Evolutionary conservation across 2,329 filamentous ascomycete genomes (phyloP).

Genomic region (Calonectria leucothoes): DNA sequence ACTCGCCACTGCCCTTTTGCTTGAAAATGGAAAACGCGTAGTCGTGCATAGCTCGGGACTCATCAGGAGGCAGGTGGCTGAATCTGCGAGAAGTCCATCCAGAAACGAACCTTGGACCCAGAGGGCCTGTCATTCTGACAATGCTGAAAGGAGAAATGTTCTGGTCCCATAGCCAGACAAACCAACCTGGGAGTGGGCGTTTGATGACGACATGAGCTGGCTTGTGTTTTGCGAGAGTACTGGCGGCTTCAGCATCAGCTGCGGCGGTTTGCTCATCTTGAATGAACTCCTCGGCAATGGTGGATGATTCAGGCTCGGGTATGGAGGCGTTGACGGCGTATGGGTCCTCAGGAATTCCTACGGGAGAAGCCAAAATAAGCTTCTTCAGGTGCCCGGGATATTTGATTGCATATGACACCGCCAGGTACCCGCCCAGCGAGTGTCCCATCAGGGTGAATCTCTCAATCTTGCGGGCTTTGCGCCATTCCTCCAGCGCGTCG

Average conservation of each 20-base stretch:
- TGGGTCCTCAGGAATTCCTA: conserved; percentile 94
- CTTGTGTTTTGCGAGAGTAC: conserved; percentile 54
- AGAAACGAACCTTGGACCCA: conserved; percentile 91
- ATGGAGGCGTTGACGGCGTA: conserved; percentile 85
- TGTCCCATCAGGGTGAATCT: conserved; percentile 94
- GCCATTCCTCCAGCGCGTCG: conserved; percentile 96
- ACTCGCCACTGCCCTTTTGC: conserved; percentile 92
- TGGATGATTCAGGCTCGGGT: conserved; percentile 80
- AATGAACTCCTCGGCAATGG: conserved; percentile 80
- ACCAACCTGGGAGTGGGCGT: conserved; percentile 82
- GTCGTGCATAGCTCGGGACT: conserved; percentile 87
- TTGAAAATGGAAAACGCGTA: conserved; percentile 96
- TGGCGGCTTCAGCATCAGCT: conserved; percentile 49
- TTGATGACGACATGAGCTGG: conserved; percentile 48
- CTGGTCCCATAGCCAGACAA: conserved; percentile 95
- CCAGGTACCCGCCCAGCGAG: conserved; percentile 93
- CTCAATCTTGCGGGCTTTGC: conserved; percentile 87
- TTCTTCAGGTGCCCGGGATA: conserved; percentile 97
- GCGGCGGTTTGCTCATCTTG: conserved; percentile 74
- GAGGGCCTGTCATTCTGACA: conserved; percentile 86
- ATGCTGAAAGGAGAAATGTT: conserved; percentile 96
- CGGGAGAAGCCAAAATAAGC: conserved; percentile 92
- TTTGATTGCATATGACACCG: conserved; percentile 94
- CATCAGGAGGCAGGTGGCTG: conserved; percentile 83
- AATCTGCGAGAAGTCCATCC: conserved; percentile 96